Evolutionary conservation across 805 yeast genomes (phyloP), one percentile per base, ranked within the genome.

Genomic region (Wickerhamomyces xylosicus): DNA sequence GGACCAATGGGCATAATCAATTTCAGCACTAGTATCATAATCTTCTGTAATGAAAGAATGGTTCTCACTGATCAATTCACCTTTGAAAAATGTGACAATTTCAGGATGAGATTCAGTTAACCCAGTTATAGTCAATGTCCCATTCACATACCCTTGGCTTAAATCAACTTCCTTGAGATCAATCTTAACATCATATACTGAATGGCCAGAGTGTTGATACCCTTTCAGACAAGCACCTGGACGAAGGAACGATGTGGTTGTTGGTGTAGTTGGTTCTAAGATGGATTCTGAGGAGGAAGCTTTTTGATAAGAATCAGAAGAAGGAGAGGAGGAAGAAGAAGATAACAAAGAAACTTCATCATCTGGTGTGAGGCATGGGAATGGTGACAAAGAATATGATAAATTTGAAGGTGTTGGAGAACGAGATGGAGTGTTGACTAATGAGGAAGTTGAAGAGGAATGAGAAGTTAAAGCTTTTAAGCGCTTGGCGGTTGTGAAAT

Each of bases 41-140:
- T 46, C 44, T 6, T 19, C 33, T 3, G 52, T 48, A 21, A 44
- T 43, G 47, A 79, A 79, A 10, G 77, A 66, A 48, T 69, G 67
- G 32, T 41, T 67, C 52, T 62, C 72, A 46, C 78, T 74, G 1
- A 78, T 66, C 34, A 78, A 72, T 48, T 79, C 85, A 5, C 78
- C 80, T 48, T 74, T 78, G 61, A 83, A 83, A 53, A 73, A 81
- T 1, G 92, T 83, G n/a, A 79, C 71, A 43, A 83, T 79, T 48
- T 77, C 76, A 2, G 87, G 85, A 48, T 78, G 71, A 20, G 73
- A 64, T 38, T 69, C 73, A 0, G 90, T 81, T 31, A 83, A 62
- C 3, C 87, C 85, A 35, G 72, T 65, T 38, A 83, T 83, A 36
- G 79, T 77, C 35, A 83, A 61, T 43, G 74, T 78, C 2, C 94